Percentiles rank a stretch among this genome's conserved stretches.
Evolutionary conservation across 2,329 filamentous ascomycete genomes (phyloP).

Genomic region (Davidsoniella neocaledoniae): DNA sequence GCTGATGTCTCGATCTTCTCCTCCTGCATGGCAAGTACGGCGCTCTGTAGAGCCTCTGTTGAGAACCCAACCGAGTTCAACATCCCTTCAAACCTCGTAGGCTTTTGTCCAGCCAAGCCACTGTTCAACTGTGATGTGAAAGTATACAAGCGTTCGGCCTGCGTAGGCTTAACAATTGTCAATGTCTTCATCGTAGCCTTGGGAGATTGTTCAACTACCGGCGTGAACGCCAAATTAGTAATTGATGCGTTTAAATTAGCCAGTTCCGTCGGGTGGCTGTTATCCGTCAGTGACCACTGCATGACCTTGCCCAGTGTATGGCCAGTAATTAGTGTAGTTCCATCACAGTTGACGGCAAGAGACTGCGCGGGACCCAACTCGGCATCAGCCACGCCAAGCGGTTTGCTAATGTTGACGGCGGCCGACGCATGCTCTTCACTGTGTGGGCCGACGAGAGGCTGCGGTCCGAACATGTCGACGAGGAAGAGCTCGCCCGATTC

Average conservation of each 20-base stretch:
- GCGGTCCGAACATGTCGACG: slow-evolving; percentile 50
- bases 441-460: slow-evolving; percentile 36
- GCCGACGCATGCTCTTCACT: slow-evolving; percentile 37
- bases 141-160: slow-evolving; percentile 46
- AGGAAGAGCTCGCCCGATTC: slow-evolving; percentile 68
- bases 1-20: slow-evolving; percentile 6
- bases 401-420: slow-evolving; percentile 36
- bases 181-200: slow-evolving; percentile 21
- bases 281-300: slow-evolving; percentile 62
- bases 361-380: slow-evolving; percentile 52
- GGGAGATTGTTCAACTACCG: slow-evolving; percentile 25
- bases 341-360: slow-evolving; percentile 64
- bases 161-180: slow-evolving; percentile 64
- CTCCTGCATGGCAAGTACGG: slow-evolving; percentile 22
- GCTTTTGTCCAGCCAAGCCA: not conserved
- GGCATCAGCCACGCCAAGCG: slow-evolving; percentile 39
- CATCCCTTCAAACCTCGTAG: slow-evolving; percentile 28
- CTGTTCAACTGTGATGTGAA: slow-evolving; percentile 47
- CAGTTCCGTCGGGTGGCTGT: slow-evolving; percentile 48
- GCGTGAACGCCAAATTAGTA: slow-evolving; percentile 62
- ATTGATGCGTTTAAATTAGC: slow-evolving; percentile 64
- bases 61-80: slow-evolving; percentile 31
- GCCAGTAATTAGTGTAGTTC: slow-evolving; percentile 62
- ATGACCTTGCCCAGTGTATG: slow-evolving; percentile 65
- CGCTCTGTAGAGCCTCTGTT: slow-evolving; percentile 29